phyloP scores from a whole-genome alignment of 805 yeast genomes.

The Kuraishia piskuri region DNA sequence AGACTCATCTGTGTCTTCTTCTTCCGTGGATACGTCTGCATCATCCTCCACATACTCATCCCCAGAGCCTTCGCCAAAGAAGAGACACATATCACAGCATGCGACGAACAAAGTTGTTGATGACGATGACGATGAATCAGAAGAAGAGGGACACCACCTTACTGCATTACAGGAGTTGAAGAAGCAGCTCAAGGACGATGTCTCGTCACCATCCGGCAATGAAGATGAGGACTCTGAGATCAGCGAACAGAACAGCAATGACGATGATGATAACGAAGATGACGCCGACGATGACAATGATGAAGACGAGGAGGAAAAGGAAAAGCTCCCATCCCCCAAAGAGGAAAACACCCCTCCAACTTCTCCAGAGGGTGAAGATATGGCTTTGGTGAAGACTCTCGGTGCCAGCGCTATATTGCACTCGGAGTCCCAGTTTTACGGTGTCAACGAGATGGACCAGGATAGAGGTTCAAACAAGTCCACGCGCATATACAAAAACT shows the following conservation, averaged over 20 bases:
- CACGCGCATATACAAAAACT: slow-evolving; percentile 56
- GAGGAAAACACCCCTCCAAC: slow-evolving; percentile 21
- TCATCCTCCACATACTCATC: not conserved
- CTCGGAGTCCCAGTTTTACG: slow-evolving; percentile 38
- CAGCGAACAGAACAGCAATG: slow-evolving; percentile 9
- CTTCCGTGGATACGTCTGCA: not conserved
- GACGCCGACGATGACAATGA: slow-evolving; percentile 12
- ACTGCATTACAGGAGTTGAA: slow-evolving; percentile 10
- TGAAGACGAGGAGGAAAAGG: slow-evolving; percentile 9
- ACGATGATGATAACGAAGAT: slow-evolving; percentile 21
- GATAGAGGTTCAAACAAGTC: slow-evolving; percentile 63
- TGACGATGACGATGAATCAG: slow-evolving; percentile 10
- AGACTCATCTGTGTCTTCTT: not conserved
- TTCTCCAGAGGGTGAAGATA: slow-evolving; percentile 22
- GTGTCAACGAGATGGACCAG: slow-evolving; percentile 42
- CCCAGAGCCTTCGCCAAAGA: slow-evolving; percentile 10
- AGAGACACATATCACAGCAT: slow-evolving; percentile 13
- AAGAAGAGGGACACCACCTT: not conserved
- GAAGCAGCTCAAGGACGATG: slow-evolving; percentile 15
- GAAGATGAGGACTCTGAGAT: slow-evolving; percentile 8
- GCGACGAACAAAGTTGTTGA: slow-evolving; percentile 10
- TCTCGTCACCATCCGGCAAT: slow-evolving; percentile 3
- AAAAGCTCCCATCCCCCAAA: slow-evolving; percentile 7
- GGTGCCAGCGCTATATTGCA: slow-evolving; percentile 10
- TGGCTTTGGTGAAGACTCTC: slow-evolving; percentile 10